Percentiles rank a stretch among this genome's conserved stretches.
Conservation (phyloP, 768 basidiomycete species). For the Calocybe cyanea region DNA sequence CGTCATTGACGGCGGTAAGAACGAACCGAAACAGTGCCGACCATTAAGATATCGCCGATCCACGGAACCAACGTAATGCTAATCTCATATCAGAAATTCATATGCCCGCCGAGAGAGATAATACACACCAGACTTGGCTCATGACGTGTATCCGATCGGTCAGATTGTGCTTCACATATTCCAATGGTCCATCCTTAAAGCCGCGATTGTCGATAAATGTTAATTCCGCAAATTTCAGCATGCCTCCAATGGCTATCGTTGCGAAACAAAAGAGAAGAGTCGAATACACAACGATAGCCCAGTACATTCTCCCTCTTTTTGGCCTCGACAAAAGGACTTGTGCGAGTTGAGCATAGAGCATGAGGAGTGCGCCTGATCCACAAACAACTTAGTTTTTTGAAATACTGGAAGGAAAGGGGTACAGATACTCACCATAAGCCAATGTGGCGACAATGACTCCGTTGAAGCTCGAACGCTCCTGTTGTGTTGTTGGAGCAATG, state of each 20-base stretch:
- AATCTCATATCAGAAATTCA: too few species aligned
- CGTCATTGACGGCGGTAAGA: neutral
- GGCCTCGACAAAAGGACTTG: conserved; percentile 20
- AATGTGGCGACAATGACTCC: conserved; percentile 15
- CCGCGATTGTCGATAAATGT: conserved; percentile 14
- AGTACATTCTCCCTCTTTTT: conserved; percentile 18
- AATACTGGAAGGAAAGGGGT: neutral
- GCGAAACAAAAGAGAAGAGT: conserved; percentile 16
- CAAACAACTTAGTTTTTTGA: neutral
- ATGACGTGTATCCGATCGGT: conserved; percentile 13
- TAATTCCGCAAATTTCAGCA: conserved; percentile 16
- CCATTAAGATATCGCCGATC: conserved; percentile 20
- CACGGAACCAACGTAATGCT: conserved; percentile 18
- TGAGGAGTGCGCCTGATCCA: conserved; percentile 16
- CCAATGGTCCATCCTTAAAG: conserved; percentile 1
- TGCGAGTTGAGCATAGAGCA: conserved; percentile 19
- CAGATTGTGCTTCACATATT: conserved; percentile 7
- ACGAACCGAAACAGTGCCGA: neutral
- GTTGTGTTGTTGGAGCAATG: neutral
- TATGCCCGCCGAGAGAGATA: too few species aligned
- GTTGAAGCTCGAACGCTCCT: conserved; percentile 15
- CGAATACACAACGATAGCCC: conserved; percentile 17
- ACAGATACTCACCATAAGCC: conserved; percentile 15
- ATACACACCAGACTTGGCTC: conserved; percentile 17
- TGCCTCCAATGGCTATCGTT: conserved; percentile 16